A percentile compares a stretch with the other conserved stretches of the same genome.
phyloP scores from a whole-genome alignment of 2,329 filamentous ascomycete species.

The Xylaria polymorpha region DNA sequence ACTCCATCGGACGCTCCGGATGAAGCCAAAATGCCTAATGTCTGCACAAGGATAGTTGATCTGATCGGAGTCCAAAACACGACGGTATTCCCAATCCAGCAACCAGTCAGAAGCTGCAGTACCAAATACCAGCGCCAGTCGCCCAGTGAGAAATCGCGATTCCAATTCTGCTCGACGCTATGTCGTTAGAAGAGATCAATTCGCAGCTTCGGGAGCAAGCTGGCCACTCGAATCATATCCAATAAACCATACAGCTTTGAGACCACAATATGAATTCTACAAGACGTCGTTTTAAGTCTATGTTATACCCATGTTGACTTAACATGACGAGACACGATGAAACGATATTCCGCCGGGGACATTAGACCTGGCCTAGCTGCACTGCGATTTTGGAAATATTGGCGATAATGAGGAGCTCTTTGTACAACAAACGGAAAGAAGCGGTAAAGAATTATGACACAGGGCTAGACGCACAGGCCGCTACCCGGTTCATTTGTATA shows the following conservation, averaged over 20 bases:
- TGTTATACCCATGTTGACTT: conserved; percentile 16
- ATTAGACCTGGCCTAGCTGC: conserved; percentile 23
- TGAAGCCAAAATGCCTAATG: neutral
- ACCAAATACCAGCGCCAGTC: conserved; percentile 5
- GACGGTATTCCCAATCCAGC: neutral
- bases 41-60: conserved; percentile 18
- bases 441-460: conserved; percentile 33
- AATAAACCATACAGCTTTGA: neutral
- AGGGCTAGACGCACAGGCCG: conserved; percentile 26
- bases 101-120: conserved; percentile 13
- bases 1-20: neutral
- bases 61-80: conserved; percentile 1
- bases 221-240: conserved; percentile 1
- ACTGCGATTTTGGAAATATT: conserved; percentile 20
- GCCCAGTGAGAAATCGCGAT: neutral
- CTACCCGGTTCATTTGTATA: conserved; percentile 45
- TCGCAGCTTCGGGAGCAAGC: neutral
- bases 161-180: neutral
- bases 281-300: conserved; percentile 1
- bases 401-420: conserved; percentile 21
- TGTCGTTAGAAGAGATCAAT: neutral
- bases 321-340: conserved; percentile 36
- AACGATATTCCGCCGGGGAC: conserved; percentile 33
- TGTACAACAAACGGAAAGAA: conserved; percentile 39
- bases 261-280: conserved; percentile 13